Percentiles rank a stretch among this genome's conserved stretches.
phyloP scores from a whole-genome alignment of 202 grass and related monocot genomes.

The Panicum hallii region DNA sequence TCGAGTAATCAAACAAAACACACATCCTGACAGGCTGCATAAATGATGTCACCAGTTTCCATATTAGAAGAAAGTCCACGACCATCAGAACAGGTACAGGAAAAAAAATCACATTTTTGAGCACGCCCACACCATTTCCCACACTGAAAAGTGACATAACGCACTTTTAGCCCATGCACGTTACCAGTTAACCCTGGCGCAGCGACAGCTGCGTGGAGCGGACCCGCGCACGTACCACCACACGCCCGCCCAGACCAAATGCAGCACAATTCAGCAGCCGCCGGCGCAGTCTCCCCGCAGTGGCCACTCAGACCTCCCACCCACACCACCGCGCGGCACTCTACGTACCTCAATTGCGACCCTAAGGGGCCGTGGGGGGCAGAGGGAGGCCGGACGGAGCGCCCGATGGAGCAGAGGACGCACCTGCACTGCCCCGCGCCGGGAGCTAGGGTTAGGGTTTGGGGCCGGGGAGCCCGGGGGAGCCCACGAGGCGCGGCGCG shows the following conservation, averaged over 20 bases:
- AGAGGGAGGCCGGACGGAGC: neutral
- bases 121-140: constrained; percentile 25
- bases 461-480: constrained; percentile 7
- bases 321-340: neutral
- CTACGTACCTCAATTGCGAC: constrained; percentile 38
- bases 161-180: constrained; percentile 34
- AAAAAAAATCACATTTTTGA: constrained; percentile 40
- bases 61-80: constrained; percentile 15
- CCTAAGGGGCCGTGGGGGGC: neutral
- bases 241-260: constrained; percentile 28
- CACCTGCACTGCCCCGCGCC: constrained; percentile 42
- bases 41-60: constrained; percentile 12
- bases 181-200: constrained; percentile 3
- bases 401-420: constrained; percentile 17
- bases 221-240: neutral
- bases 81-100: neutral
- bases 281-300: neutral
- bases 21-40: neutral
- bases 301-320: constrained; percentile 23
- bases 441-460: constrained; percentile 64
- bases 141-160: constrained; percentile 4
- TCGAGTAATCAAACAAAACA: constrained; percentile 10
- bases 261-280: constrained; percentile 45
- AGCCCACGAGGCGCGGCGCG: neutral
- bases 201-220: neutral